phyloP scores from a whole-genome alignment of 1,139 yeast species.

The Yarrowia galli region DNA sequence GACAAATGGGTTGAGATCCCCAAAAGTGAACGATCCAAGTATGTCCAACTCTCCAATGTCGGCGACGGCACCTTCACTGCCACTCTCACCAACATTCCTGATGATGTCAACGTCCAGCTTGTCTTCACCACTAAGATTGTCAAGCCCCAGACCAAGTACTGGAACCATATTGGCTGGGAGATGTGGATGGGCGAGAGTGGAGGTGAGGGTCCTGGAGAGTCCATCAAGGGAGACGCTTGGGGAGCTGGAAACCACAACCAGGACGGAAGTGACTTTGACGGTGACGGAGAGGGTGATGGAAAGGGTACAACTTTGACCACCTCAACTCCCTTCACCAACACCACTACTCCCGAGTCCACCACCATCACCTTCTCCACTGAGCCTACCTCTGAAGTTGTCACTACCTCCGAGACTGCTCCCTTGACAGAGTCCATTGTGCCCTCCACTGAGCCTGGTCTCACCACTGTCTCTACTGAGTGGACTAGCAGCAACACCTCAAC shows the following conservation, averaged over 20 bases:
- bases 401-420: slow-evolving; percentile 1
- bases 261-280: slow-evolving; percentile 19
- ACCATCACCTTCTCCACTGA: slow-evolving; percentile 7
- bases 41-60: background rate
- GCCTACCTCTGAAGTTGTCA: background rate
- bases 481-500: background rate
- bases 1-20: slow-evolving; percentile 3
- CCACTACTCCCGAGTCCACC: background rate
- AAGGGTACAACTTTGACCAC: slow-evolving; percentile 1
- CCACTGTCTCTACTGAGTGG: background rate
- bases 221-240: background rate
- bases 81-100: slow-evolving; percentile 16
- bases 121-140: slow-evolving; percentile 6
- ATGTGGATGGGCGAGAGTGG: background rate
- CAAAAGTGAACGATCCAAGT: background rate
- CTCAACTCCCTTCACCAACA: slow-evolving; percentile 2
- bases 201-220: background rate
- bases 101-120: slow-evolving; percentile 8
- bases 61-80: background rate
- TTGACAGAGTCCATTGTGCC: background rate
- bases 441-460: slow-evolving; percentile 7
- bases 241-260: slow-evolving; percentile 9
- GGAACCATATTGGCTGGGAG: slow-evolving; percentile 11
- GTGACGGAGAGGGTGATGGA: slow-evolving; percentile 9
- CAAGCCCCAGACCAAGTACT: slow-evolving; percentile 9